Base-by-base conservation (phyloP, 2,329 filamentous ascomycete genomes). In the Claviceps monticola region DNA sequence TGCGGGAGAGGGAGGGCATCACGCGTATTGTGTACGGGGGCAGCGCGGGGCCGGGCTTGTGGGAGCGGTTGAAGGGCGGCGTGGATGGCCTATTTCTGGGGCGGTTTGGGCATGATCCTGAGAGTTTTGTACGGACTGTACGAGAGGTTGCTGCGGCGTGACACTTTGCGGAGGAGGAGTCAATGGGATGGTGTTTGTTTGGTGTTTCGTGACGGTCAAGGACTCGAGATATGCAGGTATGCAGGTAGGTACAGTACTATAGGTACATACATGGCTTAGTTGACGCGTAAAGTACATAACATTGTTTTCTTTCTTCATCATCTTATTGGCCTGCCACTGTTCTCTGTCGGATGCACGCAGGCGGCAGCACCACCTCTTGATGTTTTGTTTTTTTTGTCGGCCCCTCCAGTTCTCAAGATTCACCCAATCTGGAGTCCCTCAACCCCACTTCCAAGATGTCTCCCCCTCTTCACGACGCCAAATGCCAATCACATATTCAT, bases 61-160 rank as follows among this genome's bases (percentile, higher is more conserved):
- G 85, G 68, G 73, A 71, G 58, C 76, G 74, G 57, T 69, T 93
- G 55, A 80, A 77, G 51, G 74, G 79, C 23, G 83, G 79, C 0
- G 80, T 91, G 13, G 88, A 94, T 67, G 88, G 87, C 0, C 70
- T 93, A 66, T 93, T 93, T 60, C 64, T 94, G 52, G 88, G 88
- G 0, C 71, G 88, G 29, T 94, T 93, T 64, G 88, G 81, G 13
- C 88, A 94, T 68, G 82, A 91, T 61, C 75, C 86, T 8, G 75
- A 76, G 38, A 82, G 83, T 50, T 81, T 94, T 58, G 74, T 79
- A 54, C 79, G 79, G 68, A 86, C 88, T 5, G 81, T 91, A 46
- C 67, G 73, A 36, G 88, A 94, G 65, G 80, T 93, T 36, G 77
- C 79, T 8, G 70, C 70, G 54, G 66, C 67, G 14, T 71, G 34